Percentiles rank a stretch among this genome's conserved stretches.
These are phyloP conservation scores for Phytopythium chamaehyphon DNA, from an alignment of 352 stramenopile species.

Conservation along the genomic window DNA sequence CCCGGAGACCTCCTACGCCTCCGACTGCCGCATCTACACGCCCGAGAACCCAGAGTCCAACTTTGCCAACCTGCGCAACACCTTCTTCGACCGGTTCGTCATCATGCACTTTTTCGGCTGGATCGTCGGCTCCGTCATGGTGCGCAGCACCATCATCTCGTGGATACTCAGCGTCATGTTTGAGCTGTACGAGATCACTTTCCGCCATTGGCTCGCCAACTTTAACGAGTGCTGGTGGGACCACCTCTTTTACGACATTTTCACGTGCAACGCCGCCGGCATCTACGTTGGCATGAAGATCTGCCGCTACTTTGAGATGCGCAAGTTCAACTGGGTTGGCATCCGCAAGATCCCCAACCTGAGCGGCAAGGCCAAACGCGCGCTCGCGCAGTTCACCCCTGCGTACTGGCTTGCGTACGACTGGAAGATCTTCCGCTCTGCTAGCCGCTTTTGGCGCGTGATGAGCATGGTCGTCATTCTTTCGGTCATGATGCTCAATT, in stretches of 20 bases:
- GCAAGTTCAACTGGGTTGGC: constrained; percentile 87
- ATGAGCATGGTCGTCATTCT: constrained; percentile 89
- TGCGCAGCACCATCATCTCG: constrained; percentile 79
- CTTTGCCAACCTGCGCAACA: constrained; percentile 76
- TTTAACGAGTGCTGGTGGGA: constrained; percentile 97
- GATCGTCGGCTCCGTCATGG: constrained; percentile 86
- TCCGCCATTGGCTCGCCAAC: constrained; percentile 90
- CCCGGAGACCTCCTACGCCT: constrained; percentile 75
- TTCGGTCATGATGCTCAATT: constrained; percentile 94
- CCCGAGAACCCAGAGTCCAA: constrained; percentile 77
- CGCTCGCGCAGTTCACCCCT: constrained; percentile 87
- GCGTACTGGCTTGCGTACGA: constrained; percentile 90
- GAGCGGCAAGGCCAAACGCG: constrained; percentile 73
- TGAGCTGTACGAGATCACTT: constrained; percentile 85
- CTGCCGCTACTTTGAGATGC: constrained; percentile 84
- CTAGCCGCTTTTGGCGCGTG: constrained; percentile 87
- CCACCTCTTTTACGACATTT: constrained; percentile 91
- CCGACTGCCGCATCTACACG: constrained; percentile 84
- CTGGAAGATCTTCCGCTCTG: constrained; percentile 93
- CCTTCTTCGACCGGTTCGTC: constrained; percentile 86
- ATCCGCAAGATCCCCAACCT: constrained; percentile 84
- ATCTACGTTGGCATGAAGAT: constrained; percentile 89
- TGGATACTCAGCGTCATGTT: constrained; percentile 85
- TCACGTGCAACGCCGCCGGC: constrained; percentile 91
- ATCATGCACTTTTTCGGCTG: constrained; percentile 90